phyloP scores from a whole-genome alignment of 192 early-diverging fungal genomes.

The Phycomyces blakesleeanus region DNA sequence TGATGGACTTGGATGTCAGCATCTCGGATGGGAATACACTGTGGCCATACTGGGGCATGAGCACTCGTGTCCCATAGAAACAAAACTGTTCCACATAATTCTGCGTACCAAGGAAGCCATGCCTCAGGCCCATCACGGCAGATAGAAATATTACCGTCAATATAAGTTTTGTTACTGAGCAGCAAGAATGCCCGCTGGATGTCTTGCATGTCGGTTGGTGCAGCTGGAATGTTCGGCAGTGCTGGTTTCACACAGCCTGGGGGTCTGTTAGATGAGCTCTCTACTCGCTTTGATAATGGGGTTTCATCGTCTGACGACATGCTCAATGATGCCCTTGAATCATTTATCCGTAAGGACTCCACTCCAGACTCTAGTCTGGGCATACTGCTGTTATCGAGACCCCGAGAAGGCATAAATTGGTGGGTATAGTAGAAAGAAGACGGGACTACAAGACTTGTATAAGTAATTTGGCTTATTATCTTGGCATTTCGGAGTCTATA shows the following conservation, averaged over 20 bases:
- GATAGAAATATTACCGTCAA: not conserved
- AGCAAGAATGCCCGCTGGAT: not conserved
- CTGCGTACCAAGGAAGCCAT: slow-evolving; percentile 73
- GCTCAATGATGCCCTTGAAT: not conserved
- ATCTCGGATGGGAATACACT: slow-evolving; percentile 75
- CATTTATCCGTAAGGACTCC: not conserved
- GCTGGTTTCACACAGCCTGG: too few relatives aligned
- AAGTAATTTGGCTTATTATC: too few relatives aligned
- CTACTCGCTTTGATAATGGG: too few relatives aligned
- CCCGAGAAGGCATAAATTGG: not conserved
- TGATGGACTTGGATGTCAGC: slow-evolving; percentile 49
- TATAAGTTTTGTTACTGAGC: not conserved
- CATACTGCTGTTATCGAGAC: not conserved
- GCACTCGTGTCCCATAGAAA: slow-evolving; percentile 49
- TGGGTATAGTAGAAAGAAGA: not conserved
- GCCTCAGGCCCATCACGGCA: not conserved
- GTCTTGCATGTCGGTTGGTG: not conserved
- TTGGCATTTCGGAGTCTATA: too few relatives aligned
- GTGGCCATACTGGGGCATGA: slow-evolving; percentile 41
- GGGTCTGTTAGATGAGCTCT: too few relatives aligned
- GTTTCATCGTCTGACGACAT: too few relatives aligned
- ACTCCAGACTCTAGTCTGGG: not conserved
- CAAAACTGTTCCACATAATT: slow-evolving; percentile 66
- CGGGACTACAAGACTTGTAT: too few relatives aligned
- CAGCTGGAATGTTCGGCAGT: not conserved